Evolutionary conservation across 2,329 filamentous ascomycete species (phyloP), one percentile per base, ranked within the genome.

Genomic region (Ceratocystis albifundus): DNA sequence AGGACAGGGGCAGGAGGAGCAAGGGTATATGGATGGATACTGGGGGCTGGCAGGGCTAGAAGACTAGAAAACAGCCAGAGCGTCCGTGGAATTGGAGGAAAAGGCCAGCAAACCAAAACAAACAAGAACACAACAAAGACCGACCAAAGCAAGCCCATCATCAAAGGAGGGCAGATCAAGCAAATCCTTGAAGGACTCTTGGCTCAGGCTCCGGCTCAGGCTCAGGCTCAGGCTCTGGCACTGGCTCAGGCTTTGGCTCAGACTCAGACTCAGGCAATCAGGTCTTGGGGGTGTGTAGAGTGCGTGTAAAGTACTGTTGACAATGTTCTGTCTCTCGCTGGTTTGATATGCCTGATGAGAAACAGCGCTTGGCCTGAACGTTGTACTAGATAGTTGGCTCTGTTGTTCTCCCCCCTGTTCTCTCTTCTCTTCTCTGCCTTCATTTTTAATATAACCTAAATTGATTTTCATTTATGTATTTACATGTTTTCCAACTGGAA

Each of bases 341-440:
- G 55, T 59, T 59, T 59, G 55, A 59, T 59, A 59, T 32, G 55
- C 55, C 28, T 32, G 28, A 59, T 30, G 28, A 36, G 55, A 59
- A 59, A 59, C 55, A 20, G 28, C 28, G 55, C 28, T 20, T 59
- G 17, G 55, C 15, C 22, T 59, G 48, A 25, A 53, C 48, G n/a
- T 22, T 53, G 48, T 20, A 7, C 22, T 25, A 20, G 48, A 22
- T 12, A n/a, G 22, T 8, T 53, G 22, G n/a, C 22, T n/a, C n/a
- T n/a, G n/a, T n/a, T 8, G n/a, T 17, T 53, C 48, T 53, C n/a
- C n/a, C n/a, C n/a, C n/a, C n/a, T n/a, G n/a, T n/a, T n/a, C n/a
- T n/a, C n/a, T n/a, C n/a, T n/a, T n/a, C n/a, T n/a, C n/a, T n/a
- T n/a, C 22, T 53, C 12, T 53, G 7, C 22, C 4, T 22, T 53